Conservation (phyloP, 2,329 filamentous ascomycete species). For the Penicillium freii region DNA sequence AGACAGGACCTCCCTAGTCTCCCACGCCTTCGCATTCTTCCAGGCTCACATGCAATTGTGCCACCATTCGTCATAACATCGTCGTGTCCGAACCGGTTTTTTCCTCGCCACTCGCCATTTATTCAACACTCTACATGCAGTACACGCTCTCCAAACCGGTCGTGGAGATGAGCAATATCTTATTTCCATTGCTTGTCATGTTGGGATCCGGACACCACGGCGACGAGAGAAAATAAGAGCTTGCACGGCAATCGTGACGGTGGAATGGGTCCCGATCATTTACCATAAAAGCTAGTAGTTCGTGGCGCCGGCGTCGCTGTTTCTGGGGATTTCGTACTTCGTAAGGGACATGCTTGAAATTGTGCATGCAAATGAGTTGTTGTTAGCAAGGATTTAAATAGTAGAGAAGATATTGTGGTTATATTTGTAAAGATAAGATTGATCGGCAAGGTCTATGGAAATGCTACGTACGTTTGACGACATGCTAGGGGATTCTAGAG, state of each 20-base stretch:
- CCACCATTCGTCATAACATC: slow-evolving; percentile 47
- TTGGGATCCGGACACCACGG: slow-evolving; percentile 46
- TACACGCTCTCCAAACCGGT: slow-evolving; percentile 45
- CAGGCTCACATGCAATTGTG: slow-evolving; percentile 50
- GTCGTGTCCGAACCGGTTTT: slow-evolving; percentile 56
- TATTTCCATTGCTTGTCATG: slow-evolving; percentile 31
- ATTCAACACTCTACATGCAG: slow-evolving; percentile 55
- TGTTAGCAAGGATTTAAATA: neutral
- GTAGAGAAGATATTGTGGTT: too few species aligned
- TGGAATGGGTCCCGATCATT: slow-evolving; percentile 50
- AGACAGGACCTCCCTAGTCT: slow-evolving; percentile 52
- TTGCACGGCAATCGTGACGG: slow-evolving; percentile 35
- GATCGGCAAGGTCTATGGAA: too few species aligned
- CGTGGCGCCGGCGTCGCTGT: slow-evolving; percentile 59
- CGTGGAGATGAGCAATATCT: slow-evolving; percentile 47
- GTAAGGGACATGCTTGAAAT: slow-evolving; percentile 53
- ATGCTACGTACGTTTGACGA: too few species aligned
- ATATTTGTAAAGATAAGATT: too few species aligned
- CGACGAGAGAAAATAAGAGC: slow-evolving; percentile 44
- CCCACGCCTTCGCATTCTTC: slow-evolving; percentile 44
- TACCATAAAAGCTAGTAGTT: slow-evolving; percentile 52
- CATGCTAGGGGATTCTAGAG: neutral
- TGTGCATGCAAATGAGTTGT: neutral
- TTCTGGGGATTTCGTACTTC: slow-evolving; percentile 58
- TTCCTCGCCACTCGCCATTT: slow-evolving; percentile 52